Evolutionary conservation across 495 filamentous ascomycete genomes (phyloP).

Genomic region (Trichoderma asperelloides): DNA sequence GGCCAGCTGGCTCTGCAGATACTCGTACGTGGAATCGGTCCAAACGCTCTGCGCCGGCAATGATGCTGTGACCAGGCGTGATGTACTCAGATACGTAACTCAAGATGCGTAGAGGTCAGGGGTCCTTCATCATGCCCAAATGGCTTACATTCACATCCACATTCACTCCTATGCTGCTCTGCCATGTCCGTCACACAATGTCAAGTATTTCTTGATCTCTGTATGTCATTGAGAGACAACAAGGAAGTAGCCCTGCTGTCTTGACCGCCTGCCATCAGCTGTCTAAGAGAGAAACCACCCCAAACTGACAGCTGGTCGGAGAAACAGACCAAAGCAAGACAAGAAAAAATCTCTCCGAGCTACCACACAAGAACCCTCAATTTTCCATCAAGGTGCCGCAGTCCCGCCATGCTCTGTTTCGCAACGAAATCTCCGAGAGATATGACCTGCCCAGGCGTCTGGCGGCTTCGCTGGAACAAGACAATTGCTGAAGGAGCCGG

Average conservation of each 20-base stretch:
- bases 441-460: neutral
- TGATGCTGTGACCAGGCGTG: conserved; percentile 1
- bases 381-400: neutral
- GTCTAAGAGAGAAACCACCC: neutral
- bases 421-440: neutral
- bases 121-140: neutral
- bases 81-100: neutral
- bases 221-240: neutral
- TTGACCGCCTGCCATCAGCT: conserved; percentile 6
- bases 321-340: neutral
- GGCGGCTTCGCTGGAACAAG: neutral
- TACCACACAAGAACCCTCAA: neutral
- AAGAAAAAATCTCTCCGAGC: neutral
- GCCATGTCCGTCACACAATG: neutral
- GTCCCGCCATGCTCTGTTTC: neutral
- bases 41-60: neutral
- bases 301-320: neutral
- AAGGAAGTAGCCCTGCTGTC: neutral
- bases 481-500: neutral
- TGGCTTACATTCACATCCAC: neutral
- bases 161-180: neutral
- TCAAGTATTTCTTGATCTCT: neutral
- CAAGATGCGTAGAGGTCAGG: neutral
- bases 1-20: neutral
- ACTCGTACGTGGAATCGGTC: neutral